A percentile compares a stretch with the other conserved stretches of the same genome.
These are phyloP conservation scores for Pyrenophora graminea DNA, from an alignment of 2,329 filamentous ascomycete species.

Conservation along the genomic window DNA sequence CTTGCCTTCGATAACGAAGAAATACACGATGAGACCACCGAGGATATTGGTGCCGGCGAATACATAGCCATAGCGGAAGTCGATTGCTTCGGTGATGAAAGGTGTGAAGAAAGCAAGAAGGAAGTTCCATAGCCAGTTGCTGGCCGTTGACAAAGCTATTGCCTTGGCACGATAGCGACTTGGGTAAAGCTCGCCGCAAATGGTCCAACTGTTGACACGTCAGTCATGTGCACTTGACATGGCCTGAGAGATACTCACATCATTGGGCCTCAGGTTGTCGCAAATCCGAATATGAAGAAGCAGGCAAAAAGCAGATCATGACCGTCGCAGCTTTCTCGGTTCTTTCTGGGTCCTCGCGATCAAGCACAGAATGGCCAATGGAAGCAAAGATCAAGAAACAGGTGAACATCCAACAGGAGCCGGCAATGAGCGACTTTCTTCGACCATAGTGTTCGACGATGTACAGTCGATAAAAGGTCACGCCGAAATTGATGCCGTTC, in stretches of 20 bases:
- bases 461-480: constrained; percentile 51
- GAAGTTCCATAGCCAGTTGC: constrained; percentile 51
- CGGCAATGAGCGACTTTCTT: constrained; percentile 50
- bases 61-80: constrained; percentile 74
- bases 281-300: constrained; percentile 68
- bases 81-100: constrained; percentile 72
- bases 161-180: constrained; percentile 55
- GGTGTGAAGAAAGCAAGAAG: constrained; percentile 70
- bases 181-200: constrained; percentile 67
- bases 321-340: constrained; percentile 50
- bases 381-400: constrained; percentile 62
- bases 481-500: constrained; percentile 53
- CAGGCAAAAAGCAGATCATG: constrained; percentile 70
- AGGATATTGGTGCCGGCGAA: constrained; percentile 72
- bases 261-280: constrained; percentile 70
- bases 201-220: constrained; percentile 62
- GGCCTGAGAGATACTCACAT: constrained; percentile 38
- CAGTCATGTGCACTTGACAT: neutral
- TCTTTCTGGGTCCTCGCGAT: constrained; percentile 35
- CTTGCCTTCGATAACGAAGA: constrained; percentile 76
- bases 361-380: constrained; percentile 50
- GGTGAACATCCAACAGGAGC: constrained; percentile 53
- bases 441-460: constrained; percentile 54
- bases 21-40: constrained; percentile 69
- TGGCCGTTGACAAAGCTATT: constrained; percentile 50